These are phyloP conservation scores for Aspergillus sclerotialis DNA, from an alignment of 2,329 filamentous ascomycete species.

Conservation along the genomic window DNA sequence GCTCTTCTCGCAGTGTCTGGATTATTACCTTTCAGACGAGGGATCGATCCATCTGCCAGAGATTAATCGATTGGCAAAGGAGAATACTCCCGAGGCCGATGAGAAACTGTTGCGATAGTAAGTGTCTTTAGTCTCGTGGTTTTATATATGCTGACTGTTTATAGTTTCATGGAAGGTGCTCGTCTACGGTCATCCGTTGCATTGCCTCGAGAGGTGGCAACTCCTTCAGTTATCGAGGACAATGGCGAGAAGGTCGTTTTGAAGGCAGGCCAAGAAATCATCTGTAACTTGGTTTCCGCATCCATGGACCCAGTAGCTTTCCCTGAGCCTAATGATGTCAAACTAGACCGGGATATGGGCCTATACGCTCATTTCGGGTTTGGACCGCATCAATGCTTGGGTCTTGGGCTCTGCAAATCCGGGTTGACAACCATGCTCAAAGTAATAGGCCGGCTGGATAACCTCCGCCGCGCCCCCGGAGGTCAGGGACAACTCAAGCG, in stretches of 20 bases:
- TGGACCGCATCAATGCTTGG: constrained; percentile 58
- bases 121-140: constrained; percentile 6
- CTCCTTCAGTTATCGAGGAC: constrained; percentile 27
- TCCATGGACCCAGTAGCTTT: constrained; percentile 30
- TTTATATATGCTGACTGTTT: constrained; percentile 6
- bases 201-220: constrained; percentile 28
- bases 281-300: constrained; percentile 32
- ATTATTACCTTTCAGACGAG: constrained; percentile 49
- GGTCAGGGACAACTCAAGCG: constrained; percentile 35
- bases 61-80: constrained; percentile 42
- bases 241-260: constrained; percentile 24
- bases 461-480: constrained; percentile 35
- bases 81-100: constrained; percentile 39
- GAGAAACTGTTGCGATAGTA: constrained; percentile 46
- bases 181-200: constrained; percentile 32
- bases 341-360: constrained; percentile 55
- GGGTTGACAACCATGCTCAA: constrained; percentile 34
- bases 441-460: constrained; percentile 34
- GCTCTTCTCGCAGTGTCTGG: constrained; percentile 51
- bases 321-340: constrained; percentile 41
- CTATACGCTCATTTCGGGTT: constrained; percentile 59
- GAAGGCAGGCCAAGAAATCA: constrained; percentile 27
- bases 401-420: constrained; percentile 30
- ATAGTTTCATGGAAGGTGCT: constrained; percentile 35
- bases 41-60: constrained; percentile 42